Evolutionary conservation across 2,329 filamentous ascomycete genomes (phyloP).

Genomic region (Cercospora canescens): DNA sequence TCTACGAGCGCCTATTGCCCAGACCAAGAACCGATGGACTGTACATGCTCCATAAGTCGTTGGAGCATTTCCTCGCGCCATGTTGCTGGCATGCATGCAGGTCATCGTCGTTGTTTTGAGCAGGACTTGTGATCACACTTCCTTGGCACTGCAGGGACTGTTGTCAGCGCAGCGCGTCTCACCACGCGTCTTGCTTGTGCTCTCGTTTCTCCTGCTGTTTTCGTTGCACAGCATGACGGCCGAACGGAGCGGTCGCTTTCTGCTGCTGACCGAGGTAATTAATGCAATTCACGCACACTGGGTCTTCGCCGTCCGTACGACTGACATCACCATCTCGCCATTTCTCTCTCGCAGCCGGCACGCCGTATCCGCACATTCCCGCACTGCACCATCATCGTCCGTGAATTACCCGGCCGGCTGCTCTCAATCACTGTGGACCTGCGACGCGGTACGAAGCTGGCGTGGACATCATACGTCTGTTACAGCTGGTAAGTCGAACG

Average conservation of each 20-base stretch:
- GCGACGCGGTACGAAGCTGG: neutral
- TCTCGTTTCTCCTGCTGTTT: too few relatives aligned
- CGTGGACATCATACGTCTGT: neutral
- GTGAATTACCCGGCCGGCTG: neutral
- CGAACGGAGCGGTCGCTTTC: neutral
- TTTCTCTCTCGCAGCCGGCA: neutral
- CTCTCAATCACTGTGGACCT: neutral
- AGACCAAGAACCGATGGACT: too few relatives aligned
- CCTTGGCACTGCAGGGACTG: neutral
- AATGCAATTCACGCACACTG: too few relatives aligned
- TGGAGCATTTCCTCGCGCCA: neutral
- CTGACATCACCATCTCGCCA: conserved; percentile 2
- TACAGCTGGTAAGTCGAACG: neutral
- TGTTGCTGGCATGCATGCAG: neutral
- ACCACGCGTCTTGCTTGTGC: neutral
- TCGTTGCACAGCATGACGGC: neutral
- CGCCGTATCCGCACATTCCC: neutral
- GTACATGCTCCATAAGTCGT: too few relatives aligned
- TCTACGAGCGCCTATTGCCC: too few relatives aligned
- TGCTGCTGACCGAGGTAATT: neutral
- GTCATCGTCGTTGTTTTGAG: too few relatives aligned
- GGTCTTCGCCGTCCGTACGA: neutral
- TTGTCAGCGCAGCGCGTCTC: neutral
- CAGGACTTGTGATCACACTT: neutral
- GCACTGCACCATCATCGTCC: neutral